Conservation (phyloP, 805 yeast genomes). For the Kluyveromyces wickerhamii region DNA sequence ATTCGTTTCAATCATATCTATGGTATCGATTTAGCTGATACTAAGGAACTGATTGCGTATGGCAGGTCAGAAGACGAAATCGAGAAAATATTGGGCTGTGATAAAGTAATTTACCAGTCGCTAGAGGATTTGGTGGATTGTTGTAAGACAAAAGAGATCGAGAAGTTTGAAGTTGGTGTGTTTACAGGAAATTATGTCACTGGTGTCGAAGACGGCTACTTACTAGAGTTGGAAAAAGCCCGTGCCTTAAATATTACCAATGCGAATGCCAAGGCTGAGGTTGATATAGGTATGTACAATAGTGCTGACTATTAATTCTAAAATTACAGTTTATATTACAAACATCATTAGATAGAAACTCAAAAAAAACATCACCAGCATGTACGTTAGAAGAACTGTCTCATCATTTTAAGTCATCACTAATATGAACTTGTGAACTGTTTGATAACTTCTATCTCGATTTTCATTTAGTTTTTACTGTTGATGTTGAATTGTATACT, state of each 20-base stretch:
- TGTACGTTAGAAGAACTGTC: too few species aligned
- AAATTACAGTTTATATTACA: neutral
- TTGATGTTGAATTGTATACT: too few species aligned
- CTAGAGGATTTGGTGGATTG: slow-evolving; percentile 77
- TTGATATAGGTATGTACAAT: slow-evolving; percentile 55
- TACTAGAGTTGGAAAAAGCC: slow-evolving; percentile 72
- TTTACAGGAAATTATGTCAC: slow-evolving; percentile 92
- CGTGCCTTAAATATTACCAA: slow-evolving; percentile 68
- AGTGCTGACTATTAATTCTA: slow-evolving; percentile 40
- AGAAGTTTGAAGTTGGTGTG: slow-evolving; percentile 88
- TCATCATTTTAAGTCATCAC: too few species aligned
- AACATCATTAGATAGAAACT: too few species aligned
- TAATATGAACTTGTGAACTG: too few species aligned
- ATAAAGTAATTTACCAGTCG: slow-evolving; percentile 80
- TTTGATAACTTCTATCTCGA: too few species aligned
- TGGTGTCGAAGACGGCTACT: slow-evolving; percentile 80
- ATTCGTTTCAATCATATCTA: slow-evolving; percentile 92
- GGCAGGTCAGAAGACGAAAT: slow-evolving; percentile 67
- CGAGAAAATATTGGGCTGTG: slow-evolving; percentile 77
- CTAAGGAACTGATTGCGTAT: slow-evolving; percentile 87
- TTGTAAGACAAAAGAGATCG: slow-evolving; percentile 42
- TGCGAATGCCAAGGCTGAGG: slow-evolving; percentile 70
- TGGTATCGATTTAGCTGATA: slow-evolving; percentile 96
- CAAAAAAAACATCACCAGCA: too few species aligned
- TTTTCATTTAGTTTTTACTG: too few species aligned